Evolutionary conservation across 306 rosid genomes (phyloP).

Genomic region (Gastrolobium bilobum): DNA sequence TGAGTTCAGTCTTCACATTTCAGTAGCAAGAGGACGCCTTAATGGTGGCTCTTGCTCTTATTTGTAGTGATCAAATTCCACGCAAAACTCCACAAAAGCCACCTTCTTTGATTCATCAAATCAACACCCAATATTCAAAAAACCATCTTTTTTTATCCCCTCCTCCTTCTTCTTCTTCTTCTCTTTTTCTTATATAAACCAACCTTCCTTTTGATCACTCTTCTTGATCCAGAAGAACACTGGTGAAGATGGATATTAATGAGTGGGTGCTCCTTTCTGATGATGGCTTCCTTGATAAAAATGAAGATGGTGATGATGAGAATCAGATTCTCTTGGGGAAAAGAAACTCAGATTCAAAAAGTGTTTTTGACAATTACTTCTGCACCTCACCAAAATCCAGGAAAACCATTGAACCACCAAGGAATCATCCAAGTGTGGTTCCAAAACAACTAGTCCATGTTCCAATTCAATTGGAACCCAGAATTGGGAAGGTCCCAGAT

Average conservation of each 20-base stretch:
- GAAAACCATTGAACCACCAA: constrained; percentile 36
- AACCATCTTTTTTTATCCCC: neutral
- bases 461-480: constrained; percentile 61
- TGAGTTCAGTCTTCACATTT: constrained; percentile 44
- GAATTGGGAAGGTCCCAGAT: constrained; percentile 25
- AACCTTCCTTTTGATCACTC: constrained; percentile 32
- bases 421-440: constrained; percentile 47
- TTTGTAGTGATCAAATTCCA: constrained; percentile 39
- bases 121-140: constrained; percentile 38
- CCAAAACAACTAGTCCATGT: constrained; percentile 46
- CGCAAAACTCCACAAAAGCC: constrained; percentile 63
- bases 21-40: constrained; percentile 47
- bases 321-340: constrained; percentile 50
- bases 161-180: no score
- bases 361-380: constrained; percentile 64
- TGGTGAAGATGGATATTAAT: constrained; percentile 66
- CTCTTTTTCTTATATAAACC: constrained; percentile 28
- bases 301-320: constrained; percentile 55
- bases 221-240: constrained; percentile 31
- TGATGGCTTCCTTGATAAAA: constrained; percentile 61
- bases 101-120: constrained; percentile 59
- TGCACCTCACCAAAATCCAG: constrained; percentile 62
- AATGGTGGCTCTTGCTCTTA: constrained; percentile 47
- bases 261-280: constrained; percentile 86
- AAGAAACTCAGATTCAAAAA: constrained; percentile 47